Evolutionary conservation across 2,329 filamentous ascomycete species (phyloP).

Genomic region (Calonectria honghensis): DNA sequence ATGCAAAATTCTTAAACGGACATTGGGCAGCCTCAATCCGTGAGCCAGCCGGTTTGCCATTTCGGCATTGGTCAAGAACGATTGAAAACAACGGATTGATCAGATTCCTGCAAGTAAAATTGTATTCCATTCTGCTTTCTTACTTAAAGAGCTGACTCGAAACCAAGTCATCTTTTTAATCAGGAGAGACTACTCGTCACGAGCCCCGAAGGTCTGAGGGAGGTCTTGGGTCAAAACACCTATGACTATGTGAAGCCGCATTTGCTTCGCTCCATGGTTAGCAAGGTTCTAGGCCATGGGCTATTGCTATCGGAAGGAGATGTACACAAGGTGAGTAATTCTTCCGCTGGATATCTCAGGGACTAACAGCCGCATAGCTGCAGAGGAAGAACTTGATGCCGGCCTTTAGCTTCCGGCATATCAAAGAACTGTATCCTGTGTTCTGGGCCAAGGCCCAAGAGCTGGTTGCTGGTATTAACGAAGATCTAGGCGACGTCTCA

Average conservation of each 20-base stretch:
- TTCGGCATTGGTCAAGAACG: conserved; percentile 43
- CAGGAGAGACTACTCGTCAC: conserved; percentile 44
- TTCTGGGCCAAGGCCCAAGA: conserved; percentile 46
- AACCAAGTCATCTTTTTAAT: conserved; percentile 40
- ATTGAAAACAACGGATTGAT: conserved; percentile 47
- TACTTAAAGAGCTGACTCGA: not conserved
- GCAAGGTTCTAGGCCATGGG: conserved; percentile 43
- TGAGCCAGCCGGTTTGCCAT: conserved; percentile 43
- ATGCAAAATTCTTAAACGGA: conserved; percentile 38
- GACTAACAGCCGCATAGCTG: conserved; percentile 32
- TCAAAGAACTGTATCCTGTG: conserved; percentile 44
- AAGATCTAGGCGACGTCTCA: conserved; percentile 14
- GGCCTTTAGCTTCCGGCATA: conserved; percentile 48
- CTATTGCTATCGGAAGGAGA: conserved; percentile 40
- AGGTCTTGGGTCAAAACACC: conserved; percentile 42
- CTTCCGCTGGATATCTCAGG: not conserved
- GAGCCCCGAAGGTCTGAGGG: conserved; percentile 41
- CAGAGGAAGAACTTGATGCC: conserved; percentile 48
- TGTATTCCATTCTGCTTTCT: rapidly evolving
- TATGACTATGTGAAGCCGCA: conserved; percentile 47
- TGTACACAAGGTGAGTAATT: conserved; percentile 39
- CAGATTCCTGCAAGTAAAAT: conserved; percentile 35
- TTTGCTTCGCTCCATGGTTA: conserved; percentile 43
- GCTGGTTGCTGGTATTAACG: conserved; percentile 28
- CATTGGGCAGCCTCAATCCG: conserved; percentile 46